Percentiles rank a stretch among this genome's conserved stretches.
Evolutionary conservation across 2,329 filamentous ascomycete species (phyloP).

Genomic region (Pseudogymnoascus sp.): DNA sequence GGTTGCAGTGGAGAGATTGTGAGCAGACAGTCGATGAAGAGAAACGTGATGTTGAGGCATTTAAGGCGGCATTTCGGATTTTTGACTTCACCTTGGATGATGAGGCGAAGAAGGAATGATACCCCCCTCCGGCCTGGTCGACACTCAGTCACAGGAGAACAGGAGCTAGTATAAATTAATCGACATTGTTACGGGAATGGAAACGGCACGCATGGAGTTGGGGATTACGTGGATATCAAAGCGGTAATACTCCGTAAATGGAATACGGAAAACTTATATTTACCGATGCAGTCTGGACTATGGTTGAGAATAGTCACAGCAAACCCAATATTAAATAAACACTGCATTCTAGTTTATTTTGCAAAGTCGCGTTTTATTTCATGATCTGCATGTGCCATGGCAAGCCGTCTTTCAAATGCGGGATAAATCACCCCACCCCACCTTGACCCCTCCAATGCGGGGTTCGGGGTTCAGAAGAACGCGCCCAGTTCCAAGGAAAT

Average conservation of each 20-base stretch:
- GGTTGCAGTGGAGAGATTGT: constrained; percentile 81
- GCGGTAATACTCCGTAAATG: background rate
- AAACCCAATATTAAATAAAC: background rate
- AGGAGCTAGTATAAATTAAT: background rate
- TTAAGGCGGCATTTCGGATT: constrained; percentile 73
- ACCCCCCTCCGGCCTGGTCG: background rate
- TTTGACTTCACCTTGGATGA: constrained; percentile 62
- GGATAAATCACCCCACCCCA: background rate
- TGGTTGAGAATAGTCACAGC: background rate
- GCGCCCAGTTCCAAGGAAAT: background rate
- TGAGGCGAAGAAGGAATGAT: background rate
- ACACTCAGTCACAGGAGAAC: background rate
- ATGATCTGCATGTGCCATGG: background rate
- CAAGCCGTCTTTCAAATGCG: background rate
- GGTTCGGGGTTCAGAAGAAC: background rate
- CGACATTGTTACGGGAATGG: background rate
- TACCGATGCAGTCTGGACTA: background rate
- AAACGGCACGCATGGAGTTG: background rate
- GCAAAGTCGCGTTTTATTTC: background rate
- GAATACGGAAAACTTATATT: background rate
- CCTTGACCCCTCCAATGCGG: background rate
- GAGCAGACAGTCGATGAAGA: constrained; percentile 73
- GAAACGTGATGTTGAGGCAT: constrained; percentile 65
- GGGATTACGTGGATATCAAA: background rate
- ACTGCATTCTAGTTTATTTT: background rate